These are phyloP conservation scores for Cladophialophora carrionii DNA, from an alignment of 2,329 filamentous ascomycete species.

Conservation along the genomic window DNA sequence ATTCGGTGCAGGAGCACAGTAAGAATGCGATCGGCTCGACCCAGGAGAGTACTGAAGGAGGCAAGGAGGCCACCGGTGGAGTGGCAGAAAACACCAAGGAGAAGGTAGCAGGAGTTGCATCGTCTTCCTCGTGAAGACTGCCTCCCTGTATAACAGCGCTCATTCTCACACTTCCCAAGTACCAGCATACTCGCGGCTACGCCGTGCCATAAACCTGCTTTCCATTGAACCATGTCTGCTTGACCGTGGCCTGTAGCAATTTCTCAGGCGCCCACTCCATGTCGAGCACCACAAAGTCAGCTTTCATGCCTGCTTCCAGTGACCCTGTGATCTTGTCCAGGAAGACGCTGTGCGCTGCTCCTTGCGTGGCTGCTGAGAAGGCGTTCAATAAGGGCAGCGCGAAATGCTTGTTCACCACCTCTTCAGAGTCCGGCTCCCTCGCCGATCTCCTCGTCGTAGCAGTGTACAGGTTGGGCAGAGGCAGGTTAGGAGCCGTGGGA, in stretches of 20 bases:
- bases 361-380: conserved; percentile 50
- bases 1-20: conserved; percentile 24
- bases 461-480: conserved; percentile 54
- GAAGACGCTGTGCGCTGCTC: conserved; percentile 53
- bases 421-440: conserved; percentile 45
- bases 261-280: conserved; percentile 48
- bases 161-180: not conserved
- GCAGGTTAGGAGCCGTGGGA: conserved; percentile 53
- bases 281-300: conserved; percentile 47
- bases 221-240: conserved; percentile 53
- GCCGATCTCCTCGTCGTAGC: conserved; percentile 55
- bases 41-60: conserved; percentile 18
- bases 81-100: conserved; percentile 22
- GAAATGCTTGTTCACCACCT: conserved; percentile 51
- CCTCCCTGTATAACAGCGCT: not conserved
- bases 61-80: conserved; percentile 15
- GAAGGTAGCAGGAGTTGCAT: conserved; percentile 30
- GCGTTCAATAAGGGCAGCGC: conserved; percentile 49
- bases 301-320: conserved; percentile 49
- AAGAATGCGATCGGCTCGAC: conserved; percentile 23
- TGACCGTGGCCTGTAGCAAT: conserved; percentile 48
- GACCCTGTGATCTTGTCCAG: conserved; percentile 47
- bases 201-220: conserved; percentile 41
- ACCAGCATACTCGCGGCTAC: not conserved
- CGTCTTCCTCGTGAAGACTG: conserved; percentile 23